Evolutionary conservation across 257 asterid genomes (phyloP).

Genomic region (Agastache rugosa): DNA sequence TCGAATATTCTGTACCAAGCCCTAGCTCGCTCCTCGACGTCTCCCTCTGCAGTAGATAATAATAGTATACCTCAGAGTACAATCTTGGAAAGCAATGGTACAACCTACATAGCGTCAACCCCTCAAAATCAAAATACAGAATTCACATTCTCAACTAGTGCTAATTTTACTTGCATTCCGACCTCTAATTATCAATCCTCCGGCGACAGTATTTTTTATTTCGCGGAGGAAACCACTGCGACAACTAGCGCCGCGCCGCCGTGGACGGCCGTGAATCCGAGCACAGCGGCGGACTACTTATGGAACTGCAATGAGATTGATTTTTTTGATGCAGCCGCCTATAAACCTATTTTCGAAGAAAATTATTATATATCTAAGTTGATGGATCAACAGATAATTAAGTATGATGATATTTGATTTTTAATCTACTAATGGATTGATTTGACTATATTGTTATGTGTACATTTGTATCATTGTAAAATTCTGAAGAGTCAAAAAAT

Average conservation of each 20-base stretch:
- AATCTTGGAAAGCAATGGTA: conserved; percentile 26
- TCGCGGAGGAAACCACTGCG: conserved; percentile 48
- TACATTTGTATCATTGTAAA: not conserved
- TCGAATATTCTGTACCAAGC: conserved; percentile 40
- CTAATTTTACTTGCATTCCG: not conserved
- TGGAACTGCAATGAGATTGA: conserved; percentile 53
- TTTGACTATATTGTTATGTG: not conserved
- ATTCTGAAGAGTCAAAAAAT: too few relatives aligned
- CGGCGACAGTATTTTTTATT: conserved; percentile 39
- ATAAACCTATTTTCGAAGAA: not conserved
- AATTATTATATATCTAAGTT: not conserved
- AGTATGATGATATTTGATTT: not conserved
- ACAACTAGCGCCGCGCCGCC: conserved; percentile 42
- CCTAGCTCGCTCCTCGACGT: conserved; percentile 34
- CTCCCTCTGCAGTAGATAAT: conserved; percentile 20
- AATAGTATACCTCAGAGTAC: not conserved
- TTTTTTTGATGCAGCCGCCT: not conserved
- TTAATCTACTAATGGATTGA: not conserved
- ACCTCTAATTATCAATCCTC: conserved; percentile 29
- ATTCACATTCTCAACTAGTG: conserved; percentile 37
- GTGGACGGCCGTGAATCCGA: conserved; percentile 42
- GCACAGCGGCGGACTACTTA: conserved; percentile 18
- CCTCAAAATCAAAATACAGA: conserved; percentile 32
- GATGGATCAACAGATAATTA: not conserved
- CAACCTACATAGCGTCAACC: conserved; percentile 1